Conservation (phyloP, 176 grass and related monocot genomes). For the Oryza longistaminata region DNA sequence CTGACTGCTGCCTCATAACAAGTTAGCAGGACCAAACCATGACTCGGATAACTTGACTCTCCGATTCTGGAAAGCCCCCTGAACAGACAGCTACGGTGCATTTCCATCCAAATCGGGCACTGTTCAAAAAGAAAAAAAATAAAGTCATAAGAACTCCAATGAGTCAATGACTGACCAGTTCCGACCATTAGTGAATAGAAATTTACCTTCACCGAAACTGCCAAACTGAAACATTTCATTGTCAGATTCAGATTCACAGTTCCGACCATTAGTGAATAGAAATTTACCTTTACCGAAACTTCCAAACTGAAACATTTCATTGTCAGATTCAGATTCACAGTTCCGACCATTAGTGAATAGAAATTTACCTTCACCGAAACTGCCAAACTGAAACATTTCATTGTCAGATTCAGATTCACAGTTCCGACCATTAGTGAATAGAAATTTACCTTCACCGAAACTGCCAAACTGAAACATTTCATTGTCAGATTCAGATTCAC, state of each 20-base stretch:
- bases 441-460: slow-evolving; percentile 46
- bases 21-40: slow-evolving; percentile 38
- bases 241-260: background rate
- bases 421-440: background rate
- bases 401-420: background rate
- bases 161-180: background rate
- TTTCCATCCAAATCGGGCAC: slow-evolving; percentile 1
- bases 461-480: slow-evolving; percentile 24
- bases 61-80: slow-evolving; percentile 20
- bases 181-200: background rate
- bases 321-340: background rate
- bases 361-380: slow-evolving; percentile 47
- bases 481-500: slow-evolving; percentile 12
- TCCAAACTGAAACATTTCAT: slow-evolving; percentile 25
- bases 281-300: slow-evolving; percentile 48
- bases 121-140: background rate
- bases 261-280: background rate
- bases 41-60: slow-evolving; percentile 23
- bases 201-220: slow-evolving; percentile 49
- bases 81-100: slow-evolving; percentile 27
- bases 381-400: slow-evolving; percentile 31
- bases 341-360: background rate
- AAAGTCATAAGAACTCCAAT: background rate
- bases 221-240: slow-evolving; percentile 28
- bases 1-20: slow-evolving; percentile 22